Evolutionary conservation across 2,329 filamentous ascomycete genomes (phyloP).

Genomic region (Botryotinia calthae): DNA sequence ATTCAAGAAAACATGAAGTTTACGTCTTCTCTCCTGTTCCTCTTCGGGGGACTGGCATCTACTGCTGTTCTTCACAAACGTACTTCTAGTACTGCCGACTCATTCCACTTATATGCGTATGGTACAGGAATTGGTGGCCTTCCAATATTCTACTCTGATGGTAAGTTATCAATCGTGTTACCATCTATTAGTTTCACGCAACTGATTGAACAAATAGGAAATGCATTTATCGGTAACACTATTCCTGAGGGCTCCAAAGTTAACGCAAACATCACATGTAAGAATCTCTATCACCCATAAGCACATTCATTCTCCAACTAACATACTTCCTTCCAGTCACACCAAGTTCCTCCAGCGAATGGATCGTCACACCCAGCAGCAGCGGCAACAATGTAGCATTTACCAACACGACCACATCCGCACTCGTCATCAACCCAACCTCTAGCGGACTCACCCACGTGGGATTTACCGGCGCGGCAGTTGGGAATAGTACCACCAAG

Average conservation of each 20-base stretch:
- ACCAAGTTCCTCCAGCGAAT: background rate
- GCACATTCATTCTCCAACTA: background rate
- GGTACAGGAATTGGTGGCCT: slow-evolving; percentile 15
- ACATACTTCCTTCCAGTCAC: background rate
- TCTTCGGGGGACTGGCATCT: slow-evolving; percentile 9
- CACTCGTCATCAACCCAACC: slow-evolving; percentile 1
- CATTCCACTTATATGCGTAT: slow-evolving; percentile 18
- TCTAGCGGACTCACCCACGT: background rate
- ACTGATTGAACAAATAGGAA: slow-evolving; percentile 2
- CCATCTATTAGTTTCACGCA: too few species aligned
- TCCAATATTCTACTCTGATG: slow-evolving; percentile 16
- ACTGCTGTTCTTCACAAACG: slow-evolving; percentile 11
- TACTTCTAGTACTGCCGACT: background rate
- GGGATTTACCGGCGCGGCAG: background rate
- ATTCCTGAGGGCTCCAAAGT: background rate
- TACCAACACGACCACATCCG: background rate
- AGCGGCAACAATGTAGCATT: background rate
- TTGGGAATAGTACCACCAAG: background rate
- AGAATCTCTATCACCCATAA: background rate
- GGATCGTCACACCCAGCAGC: slow-evolving; percentile 10
- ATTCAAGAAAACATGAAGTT: slow-evolving; percentile 1
- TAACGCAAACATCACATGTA: slow-evolving; percentile 17
- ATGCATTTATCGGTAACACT: slow-evolving; percentile 7
- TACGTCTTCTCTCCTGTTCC: slow-evolving; percentile 9
- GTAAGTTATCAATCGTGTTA: background rate